phyloP scores from a whole-genome alignment of 345 rosid genomes.

The Eucalyptus tenuipes region DNA sequence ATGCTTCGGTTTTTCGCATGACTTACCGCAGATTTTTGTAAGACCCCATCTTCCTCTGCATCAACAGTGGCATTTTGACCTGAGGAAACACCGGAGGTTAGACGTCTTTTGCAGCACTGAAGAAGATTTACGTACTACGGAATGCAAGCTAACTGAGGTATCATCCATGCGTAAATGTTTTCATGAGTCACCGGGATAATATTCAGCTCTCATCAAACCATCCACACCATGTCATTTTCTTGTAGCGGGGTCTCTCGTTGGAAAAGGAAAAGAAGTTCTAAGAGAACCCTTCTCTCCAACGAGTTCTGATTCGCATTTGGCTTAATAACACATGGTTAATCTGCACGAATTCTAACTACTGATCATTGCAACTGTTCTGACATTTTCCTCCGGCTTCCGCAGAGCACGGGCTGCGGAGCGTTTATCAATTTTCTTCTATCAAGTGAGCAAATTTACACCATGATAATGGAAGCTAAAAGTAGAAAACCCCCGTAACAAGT shows the following conservation, averaged over 20 bases:
- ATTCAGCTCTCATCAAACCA: background rate
- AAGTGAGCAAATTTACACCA: background rate
- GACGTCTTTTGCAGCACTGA: background rate
- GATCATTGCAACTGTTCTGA: background rate
- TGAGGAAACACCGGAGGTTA: background rate
- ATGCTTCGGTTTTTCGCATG: background rate
- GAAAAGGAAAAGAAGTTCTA: background rate
- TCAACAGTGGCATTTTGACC: conserved; percentile 30
- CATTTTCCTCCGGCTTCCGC: background rate
- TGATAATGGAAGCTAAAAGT: background rate
- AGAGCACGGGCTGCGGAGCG: background rate
- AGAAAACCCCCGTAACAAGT: background rate
- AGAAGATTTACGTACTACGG: background rate
- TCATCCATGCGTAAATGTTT: background rate
- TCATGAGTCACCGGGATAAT: background rate
- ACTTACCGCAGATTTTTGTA: conserved; percentile 34
- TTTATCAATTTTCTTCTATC: background rate
- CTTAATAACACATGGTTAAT: background rate
- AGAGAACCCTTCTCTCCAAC: background rate
- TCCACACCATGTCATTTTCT: background rate
- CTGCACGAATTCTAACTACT: background rate
- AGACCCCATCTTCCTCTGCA: conserved; percentile 11
- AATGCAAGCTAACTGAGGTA: background rate
- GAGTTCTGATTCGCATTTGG: background rate
- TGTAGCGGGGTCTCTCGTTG: background rate